These are phyloP conservation scores for Didymella exigua DNA, from an alignment of 2,329 filamentous ascomycete species.

Conservation along the genomic window DNA sequence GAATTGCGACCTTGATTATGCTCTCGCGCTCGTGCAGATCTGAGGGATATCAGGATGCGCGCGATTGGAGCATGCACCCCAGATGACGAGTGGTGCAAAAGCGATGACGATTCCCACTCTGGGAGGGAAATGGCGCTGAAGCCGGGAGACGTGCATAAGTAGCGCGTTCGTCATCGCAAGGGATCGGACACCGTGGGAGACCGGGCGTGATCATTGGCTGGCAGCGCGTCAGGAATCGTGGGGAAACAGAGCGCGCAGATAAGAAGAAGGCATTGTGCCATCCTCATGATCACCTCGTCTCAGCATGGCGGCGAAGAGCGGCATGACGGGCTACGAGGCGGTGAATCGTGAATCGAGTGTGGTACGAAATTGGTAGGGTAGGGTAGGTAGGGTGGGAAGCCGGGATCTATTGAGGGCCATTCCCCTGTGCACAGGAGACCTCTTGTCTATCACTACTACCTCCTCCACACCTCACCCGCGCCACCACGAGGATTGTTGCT, in stretches of 20 bases:
- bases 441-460: constrained; percentile 4
- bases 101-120: constrained; percentile 19
- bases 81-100: constrained; percentile 20
- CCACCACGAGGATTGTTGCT: constrained; percentile 13
- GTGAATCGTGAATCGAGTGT: constrained; percentile 16
- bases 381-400: constrained; percentile 1
- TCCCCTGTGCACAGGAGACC: constrained; percentile 12
- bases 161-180: constrained; percentile 21
- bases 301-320: constrained; percentile 18
- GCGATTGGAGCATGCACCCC: constrained; percentile 25
- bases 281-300: constrained; percentile 20
- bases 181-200: constrained; percentile 14
- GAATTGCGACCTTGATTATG: not conserved
- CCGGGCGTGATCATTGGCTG: constrained; percentile 12
- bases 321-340: constrained; percentile 15
- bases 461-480: constrained; percentile 7
- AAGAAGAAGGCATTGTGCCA: constrained; percentile 18
- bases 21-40: constrained; percentile 17
- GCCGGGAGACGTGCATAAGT: constrained; percentile 17
- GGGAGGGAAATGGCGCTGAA: constrained; percentile 5
- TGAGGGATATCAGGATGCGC: constrained; percentile 10
- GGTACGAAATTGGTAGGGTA: constrained; percentile 12
- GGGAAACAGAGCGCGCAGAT: constrained; percentile 18
- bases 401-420: constrained; percentile 4
- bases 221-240: constrained; percentile 18